Conservation (phyloP, 495 filamentous ascomycete genomes). For the Poronia punctata region DNA sequence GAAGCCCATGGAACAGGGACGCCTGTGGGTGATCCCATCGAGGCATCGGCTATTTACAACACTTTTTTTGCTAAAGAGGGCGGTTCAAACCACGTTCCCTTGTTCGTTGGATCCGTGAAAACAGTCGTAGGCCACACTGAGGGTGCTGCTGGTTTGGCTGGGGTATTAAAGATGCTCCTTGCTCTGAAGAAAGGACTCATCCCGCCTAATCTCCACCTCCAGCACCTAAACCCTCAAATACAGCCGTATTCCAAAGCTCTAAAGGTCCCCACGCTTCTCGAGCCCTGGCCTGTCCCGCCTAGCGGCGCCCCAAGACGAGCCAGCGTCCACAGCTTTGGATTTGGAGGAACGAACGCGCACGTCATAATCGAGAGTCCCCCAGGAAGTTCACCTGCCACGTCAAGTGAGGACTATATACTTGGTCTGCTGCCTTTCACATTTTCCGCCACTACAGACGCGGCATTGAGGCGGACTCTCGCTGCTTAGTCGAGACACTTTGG, state of each 20-base stretch:
- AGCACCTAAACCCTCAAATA: conserved; percentile 43
- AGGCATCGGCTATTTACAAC: conserved; percentile 22
- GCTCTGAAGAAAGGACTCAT: conserved; percentile 45
- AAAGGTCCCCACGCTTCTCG: conserved; percentile 12
- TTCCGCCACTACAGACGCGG: conserved; percentile 34
- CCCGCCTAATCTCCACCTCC: conserved; percentile 52
- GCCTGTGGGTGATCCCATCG: conserved; percentile 34
- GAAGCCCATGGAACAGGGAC: conserved; percentile 51
- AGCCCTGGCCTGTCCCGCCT: conserved; percentile 1
- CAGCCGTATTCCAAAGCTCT: conserved; percentile 34
- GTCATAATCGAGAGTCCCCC: too few species aligned
- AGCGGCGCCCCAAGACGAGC: conserved; percentile 25
- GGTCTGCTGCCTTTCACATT: too few species aligned
- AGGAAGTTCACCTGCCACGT: too few species aligned
- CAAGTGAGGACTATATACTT: too few species aligned
- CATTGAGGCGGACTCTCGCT: conserved; percentile 21
- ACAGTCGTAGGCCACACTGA: conserved; percentile 53
- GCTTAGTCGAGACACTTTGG: conserved; percentile 17
- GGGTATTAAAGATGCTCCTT: conserved; percentile 50
- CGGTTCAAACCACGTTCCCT: conserved; percentile 32
- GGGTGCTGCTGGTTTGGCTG: conserved; percentile 44
- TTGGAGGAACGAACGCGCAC: conserved; percentile 56
- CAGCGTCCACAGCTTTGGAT: conserved; percentile 58
- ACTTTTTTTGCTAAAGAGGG: not conserved
- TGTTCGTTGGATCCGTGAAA: conserved; percentile 49